A percentile compares a stretch with the other conserved stretches of the same genome.
These are phyloP conservation scores for Gossypium anomalum DNA, from an alignment of 345 rosid genomes.

Conservation along the genomic window DNA sequence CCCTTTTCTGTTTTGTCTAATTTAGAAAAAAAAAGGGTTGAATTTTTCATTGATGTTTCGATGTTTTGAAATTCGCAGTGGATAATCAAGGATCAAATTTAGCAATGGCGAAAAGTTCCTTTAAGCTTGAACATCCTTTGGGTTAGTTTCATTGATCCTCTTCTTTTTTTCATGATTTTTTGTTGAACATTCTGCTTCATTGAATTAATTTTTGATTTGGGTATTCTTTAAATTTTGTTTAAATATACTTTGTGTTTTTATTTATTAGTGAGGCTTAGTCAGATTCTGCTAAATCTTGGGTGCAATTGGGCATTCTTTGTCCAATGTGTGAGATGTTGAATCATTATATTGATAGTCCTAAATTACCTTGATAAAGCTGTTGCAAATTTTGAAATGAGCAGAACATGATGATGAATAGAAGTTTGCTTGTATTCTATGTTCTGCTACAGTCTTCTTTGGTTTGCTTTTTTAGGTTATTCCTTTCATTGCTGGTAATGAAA, in stretches of 20 bases:
- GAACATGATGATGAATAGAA: neutral
- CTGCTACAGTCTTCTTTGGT: neutral
- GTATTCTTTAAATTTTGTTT: neutral
- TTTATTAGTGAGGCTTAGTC: neutral
- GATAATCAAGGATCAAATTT: conserved; percentile 18
- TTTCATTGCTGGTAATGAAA: neutral
- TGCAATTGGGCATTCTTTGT: neutral
- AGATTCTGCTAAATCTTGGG: neutral
- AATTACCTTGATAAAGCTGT: neutral
- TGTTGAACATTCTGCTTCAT: neutral
- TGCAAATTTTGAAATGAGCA: neutral
- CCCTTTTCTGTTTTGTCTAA: neutral
- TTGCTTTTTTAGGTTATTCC: no score
- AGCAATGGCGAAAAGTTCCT: conserved; percentile 58
- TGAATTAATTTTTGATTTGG: neutral
- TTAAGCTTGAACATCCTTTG: conserved; percentile 64
- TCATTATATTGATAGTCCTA: neutral
- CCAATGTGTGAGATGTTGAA: neutral
- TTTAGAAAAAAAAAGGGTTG: neutral
- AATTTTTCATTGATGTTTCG: conserved; percentile 32
- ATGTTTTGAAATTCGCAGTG: conserved; percentile 48
- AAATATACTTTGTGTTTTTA: neutral
- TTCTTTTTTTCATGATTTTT: neutral
- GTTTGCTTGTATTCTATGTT: neutral
- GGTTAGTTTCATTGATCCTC: conserved; percentile 36